phyloP scores from a whole-genome alignment of 2,329 filamentous ascomycete genomes.

The Diaporthe sp. region DNA sequence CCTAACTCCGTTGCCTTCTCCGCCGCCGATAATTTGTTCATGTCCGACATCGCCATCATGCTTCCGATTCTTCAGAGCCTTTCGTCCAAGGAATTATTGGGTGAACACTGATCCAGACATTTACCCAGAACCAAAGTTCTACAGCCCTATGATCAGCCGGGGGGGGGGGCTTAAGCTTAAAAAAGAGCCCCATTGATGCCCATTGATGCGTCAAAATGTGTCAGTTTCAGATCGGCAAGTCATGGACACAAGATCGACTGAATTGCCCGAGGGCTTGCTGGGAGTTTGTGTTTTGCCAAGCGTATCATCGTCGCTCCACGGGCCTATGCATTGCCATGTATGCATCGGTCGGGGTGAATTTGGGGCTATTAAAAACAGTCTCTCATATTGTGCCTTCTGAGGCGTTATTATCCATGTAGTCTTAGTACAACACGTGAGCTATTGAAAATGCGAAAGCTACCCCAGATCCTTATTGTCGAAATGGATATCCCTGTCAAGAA shows the following conservation, averaged over 20 bases:
- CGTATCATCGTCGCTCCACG: conserved; percentile 25
- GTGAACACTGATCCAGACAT: neutral
- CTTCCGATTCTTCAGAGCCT: too few relatives aligned
- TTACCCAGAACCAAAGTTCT: neutral
- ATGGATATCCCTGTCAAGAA: neutral
- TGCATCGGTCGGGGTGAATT: neutral
- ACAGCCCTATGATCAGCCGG: conserved; percentile 13
- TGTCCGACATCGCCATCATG: neutral
- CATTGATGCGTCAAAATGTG: conserved; percentile 4
- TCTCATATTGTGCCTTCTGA: neutral
- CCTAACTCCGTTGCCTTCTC: conserved; percentile 15
- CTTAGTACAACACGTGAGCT: neutral
- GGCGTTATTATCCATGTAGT: neutral
- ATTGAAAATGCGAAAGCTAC: neutral
- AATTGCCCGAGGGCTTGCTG: neutral
- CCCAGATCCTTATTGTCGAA: neutral
- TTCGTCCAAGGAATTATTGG: neutral
- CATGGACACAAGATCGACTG: conserved; percentile 2
- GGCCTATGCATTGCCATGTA: neutral
- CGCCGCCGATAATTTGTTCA: neutral
- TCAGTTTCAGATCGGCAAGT: conserved; percentile 31
- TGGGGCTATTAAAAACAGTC: neutral
- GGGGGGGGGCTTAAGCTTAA: neutral
- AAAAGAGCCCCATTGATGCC: neutral
- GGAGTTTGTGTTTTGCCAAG: conserved; percentile 27